phyloP scores from a whole-genome alignment of 75 land plant genomes.

The Ceratopteris richardii region DNA sequence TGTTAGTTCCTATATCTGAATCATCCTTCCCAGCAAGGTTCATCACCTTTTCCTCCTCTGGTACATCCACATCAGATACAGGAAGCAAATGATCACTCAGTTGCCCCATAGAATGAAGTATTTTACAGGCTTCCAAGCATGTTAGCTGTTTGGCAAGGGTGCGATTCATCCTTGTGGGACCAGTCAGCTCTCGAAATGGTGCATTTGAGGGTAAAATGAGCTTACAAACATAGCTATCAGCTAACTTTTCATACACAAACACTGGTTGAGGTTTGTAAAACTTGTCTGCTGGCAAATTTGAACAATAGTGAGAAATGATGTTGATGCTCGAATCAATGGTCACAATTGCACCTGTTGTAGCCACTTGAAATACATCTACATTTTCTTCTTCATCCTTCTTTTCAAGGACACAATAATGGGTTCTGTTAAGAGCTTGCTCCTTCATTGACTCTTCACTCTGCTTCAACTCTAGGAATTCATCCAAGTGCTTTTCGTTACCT shows the following conservation, averaged over 20 bases:
- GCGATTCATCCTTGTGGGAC: constrained; percentile 27
- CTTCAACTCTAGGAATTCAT: constrained; percentile 38
- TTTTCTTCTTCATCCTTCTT: constrained; percentile 10
- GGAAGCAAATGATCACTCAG: constrained; percentile 65
- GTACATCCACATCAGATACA: constrained; percentile 10
- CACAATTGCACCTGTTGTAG: constrained; percentile 56
- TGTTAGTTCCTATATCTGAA: constrained; percentile 61
- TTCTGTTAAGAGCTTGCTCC: constrained; percentile 45
- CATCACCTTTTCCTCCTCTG: constrained; percentile 19
- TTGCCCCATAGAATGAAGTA: constrained; percentile 61
- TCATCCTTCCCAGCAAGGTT: constrained; percentile 1
- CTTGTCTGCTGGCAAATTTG: constrained; percentile 67
- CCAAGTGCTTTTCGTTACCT: constrained; percentile 53
- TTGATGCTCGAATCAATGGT: constrained; percentile 50
- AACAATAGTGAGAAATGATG: constrained; percentile 55
- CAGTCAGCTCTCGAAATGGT: constrained; percentile 49
- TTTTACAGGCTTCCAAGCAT: constrained; percentile 83
- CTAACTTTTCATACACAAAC: constrained; percentile 15
- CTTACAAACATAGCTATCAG: constrained; percentile 33
- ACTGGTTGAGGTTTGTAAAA: constrained; percentile 70
- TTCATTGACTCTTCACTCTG: constrained; percentile 65
- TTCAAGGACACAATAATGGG: constrained; percentile 17
- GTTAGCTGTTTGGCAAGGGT: constrained; percentile 58
- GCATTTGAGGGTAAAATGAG: constrained; percentile 76
- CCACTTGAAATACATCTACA: constrained; percentile 31